A percentile compares a stretch with the other conserved stretches of the same genome.
Evolutionary conservation across 2,329 filamentous ascomycete genomes (phyloP).

Genomic region (Chalaropsis thielavioides): DNA sequence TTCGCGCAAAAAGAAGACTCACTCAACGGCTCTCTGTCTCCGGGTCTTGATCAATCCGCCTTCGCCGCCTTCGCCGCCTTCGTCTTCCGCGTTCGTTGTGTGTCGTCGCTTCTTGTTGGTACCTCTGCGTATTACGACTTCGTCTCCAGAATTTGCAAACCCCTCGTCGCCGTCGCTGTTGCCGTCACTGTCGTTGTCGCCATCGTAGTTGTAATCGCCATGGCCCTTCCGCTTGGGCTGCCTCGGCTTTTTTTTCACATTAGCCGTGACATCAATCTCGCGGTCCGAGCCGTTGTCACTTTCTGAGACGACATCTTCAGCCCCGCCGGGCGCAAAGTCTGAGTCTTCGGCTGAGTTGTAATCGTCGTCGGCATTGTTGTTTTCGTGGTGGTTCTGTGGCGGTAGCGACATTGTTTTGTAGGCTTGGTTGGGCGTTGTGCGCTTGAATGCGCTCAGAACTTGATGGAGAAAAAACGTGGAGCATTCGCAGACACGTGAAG

Average conservation of each 20-base stretch:
- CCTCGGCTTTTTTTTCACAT: conserved; percentile 8
- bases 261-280: not conserved
- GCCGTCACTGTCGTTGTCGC: conserved; percentile 9
- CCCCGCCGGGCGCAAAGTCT: conserved; percentile 50
- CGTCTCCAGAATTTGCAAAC: conserved; percentile 58
- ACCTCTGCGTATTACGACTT: conserved; percentile 50
- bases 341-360: conserved; percentile 61
- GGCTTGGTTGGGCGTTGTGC: not conserved
- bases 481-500: not conserved
- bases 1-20: conserved; percentile 21
- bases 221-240: conserved; percentile 25
- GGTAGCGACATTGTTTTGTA: not conserved
- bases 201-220: conserved; percentile 16
- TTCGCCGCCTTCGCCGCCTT: conserved; percentile 45
- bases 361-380: conserved; percentile 21
- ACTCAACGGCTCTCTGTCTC: conserved; percentile 52
- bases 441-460: no score
- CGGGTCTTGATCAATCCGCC: conserved; percentile 58
- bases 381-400: not conserved
- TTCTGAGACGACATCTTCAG: conserved; percentile 22
- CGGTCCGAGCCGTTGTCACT: conserved; percentile 17
- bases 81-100: conserved; percentile 34
- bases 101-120: conserved; percentile 35
- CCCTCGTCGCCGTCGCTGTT: conserved; percentile 5
- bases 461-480: not conserved